These are phyloP conservation scores for Tillandsia fasciculata DNA, from an alignment of 176 grass and related monocot genomes.

Conservation along the genomic window DNA sequence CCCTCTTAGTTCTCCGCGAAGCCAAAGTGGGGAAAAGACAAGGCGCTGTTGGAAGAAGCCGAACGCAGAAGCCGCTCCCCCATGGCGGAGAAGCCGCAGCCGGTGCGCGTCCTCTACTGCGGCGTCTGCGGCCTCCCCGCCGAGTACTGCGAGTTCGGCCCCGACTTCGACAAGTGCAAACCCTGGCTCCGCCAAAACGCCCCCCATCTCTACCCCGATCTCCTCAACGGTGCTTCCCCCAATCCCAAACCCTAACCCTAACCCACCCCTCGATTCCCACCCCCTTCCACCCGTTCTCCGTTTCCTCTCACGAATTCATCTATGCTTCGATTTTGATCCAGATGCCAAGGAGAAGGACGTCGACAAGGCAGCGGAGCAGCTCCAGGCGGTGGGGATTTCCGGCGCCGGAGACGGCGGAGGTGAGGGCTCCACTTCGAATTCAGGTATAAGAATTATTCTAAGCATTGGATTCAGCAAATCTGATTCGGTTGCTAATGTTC, in stretches of 20 bases:
- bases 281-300: neutral
- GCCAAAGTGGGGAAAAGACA: neutral
- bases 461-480: neutral
- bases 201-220: constrained; percentile 77
- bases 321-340: constrained; percentile 22
- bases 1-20: neutral
- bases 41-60: constrained; percentile 1
- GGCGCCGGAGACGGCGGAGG: constrained; percentile 26
- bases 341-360: constrained; percentile 48
- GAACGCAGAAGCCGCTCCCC: constrained; percentile 8
- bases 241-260: constrained; percentile 18
- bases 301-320: neutral
- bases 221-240: constrained; percentile 35
- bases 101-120: constrained; percentile 77
- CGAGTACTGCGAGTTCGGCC: constrained; percentile 99
- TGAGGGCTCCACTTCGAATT: constrained; percentile 9
- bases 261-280: neutral
- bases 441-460: neutral
- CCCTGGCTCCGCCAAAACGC: constrained; percentile 84
- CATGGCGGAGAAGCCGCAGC: constrained; percentile 61
- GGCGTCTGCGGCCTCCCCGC: constrained; percentile 79
- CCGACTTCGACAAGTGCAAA: constrained; percentile 98
- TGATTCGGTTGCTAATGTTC: neutral
- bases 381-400: constrained; percentile 75
- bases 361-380: constrained; percentile 57